phyloP scores from a whole-genome alignment of 805 yeast genomes.

The Saccharomycopsis schoenii region DNA sequence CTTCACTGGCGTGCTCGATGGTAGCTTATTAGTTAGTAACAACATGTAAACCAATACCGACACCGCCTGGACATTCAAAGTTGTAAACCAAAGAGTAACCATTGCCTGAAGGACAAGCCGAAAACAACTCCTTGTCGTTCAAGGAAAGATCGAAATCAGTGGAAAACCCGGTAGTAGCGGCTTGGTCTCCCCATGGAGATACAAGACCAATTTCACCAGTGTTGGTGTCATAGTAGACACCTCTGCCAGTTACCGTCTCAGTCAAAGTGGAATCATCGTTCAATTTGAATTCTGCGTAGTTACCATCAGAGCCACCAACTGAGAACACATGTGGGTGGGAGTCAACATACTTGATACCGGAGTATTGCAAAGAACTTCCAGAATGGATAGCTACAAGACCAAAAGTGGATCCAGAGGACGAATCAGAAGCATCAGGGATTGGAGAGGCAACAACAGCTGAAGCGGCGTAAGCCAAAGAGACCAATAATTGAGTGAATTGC shows the following conservation, averaged over 20 bases:
- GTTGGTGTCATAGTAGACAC: not conserved
- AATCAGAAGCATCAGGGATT: not conserved
- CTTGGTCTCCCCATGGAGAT: constrained; percentile 4
- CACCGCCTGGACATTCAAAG: not conserved
- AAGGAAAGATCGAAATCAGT: not conserved
- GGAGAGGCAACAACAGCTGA: not conserved
- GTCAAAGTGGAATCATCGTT: not conserved
- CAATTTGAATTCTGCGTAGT: not conserved
- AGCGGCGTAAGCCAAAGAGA: not conserved
- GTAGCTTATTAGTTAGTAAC: not conserved
- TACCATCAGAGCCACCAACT: constrained; percentile 5
- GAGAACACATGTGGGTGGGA: constrained; percentile 1
- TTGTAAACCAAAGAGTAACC: constrained; percentile 3
- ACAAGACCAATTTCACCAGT: constrained; percentile 4
- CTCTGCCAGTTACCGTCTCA: not conserved
- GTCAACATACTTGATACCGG: not conserved
- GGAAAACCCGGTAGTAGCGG: not conserved
- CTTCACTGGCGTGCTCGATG: too few relatives aligned
- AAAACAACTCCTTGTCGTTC: not conserved
- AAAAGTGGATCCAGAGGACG: not conserved
- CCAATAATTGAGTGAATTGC: not conserved
- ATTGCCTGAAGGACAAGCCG: constrained; percentile 1
- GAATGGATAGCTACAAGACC: constrained; percentile 6
- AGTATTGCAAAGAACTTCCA: not conserved
- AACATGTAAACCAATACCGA: constrained; percentile 1